Evolutionary conservation across 768 basidiomycete species (phyloP), one percentile per base, ranked within the genome.

Genomic region (Pleurotus salmoneostramineus): DNA sequence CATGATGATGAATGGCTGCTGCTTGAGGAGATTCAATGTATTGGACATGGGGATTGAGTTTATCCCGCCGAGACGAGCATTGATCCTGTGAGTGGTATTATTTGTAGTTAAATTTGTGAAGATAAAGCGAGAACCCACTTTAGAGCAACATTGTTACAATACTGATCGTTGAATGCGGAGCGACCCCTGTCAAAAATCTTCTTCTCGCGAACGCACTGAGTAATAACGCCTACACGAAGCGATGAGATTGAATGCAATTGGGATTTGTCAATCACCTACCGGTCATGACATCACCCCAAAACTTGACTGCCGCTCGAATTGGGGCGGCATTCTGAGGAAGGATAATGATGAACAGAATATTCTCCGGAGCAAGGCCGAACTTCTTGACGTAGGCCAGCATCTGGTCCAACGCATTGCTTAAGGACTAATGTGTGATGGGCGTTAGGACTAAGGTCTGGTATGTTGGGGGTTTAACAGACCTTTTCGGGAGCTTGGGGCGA

Each of bases 81-180:
- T 85, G 32, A 85, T 68, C 65, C 82, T 85, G 56, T 43, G 34
- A 50, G 12, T 21, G 35, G 54, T 35, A 34, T 12, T 6, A 50
- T 34, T 32, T 45, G 34, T 45, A 14, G 56, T 15, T 50, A 17
- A 40, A 14, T 21, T 37, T 0, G 34, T n/a, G 27, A 6, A 6
- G 14, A 57, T 34, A n/a, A 4, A 7, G 32, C 8, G 14, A 6
- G 43, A 59, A 73, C 47, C 12, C n/a, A 80, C 81, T 85, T 85
- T 5, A 86, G 65, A 0, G 78, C 78, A 3, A 84, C 71, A 54
- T 85, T 88, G 50, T 82, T 83, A 62, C 69, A 77, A 56, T 87
- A 85, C 46, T 84, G 82, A 34, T 79, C 73, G 15, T 76, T 75
- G 1, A 61, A 66, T 1, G 48, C 58, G 5, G 56, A 44, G 59